phyloP scores from a whole-genome alignment of 495 filamentous ascomycete genomes.

The Lindgomyces ingoldianus region DNA sequence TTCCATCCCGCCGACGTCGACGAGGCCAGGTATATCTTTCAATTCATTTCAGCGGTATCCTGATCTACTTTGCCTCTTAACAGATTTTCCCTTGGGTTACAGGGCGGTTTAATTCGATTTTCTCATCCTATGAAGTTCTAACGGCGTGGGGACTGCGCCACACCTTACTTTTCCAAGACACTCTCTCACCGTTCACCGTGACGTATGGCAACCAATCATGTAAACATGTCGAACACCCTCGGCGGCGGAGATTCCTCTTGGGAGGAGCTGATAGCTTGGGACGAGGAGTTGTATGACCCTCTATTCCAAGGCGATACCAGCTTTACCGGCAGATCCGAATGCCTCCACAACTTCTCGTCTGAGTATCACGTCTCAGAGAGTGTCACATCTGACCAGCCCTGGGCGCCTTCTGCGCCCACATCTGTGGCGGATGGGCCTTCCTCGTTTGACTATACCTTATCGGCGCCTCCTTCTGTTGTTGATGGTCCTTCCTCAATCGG shows the following conservation, averaged over 20 bases:
- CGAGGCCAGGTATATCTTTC: constrained; percentile 16
- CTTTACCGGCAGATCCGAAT: constrained; percentile 5
- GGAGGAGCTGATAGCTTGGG: constrained; percentile 26
- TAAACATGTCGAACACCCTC: background rate
- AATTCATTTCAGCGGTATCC: background rate
- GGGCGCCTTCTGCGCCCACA: constrained; percentile 14
- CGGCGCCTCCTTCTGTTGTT: constrained; percentile 10
- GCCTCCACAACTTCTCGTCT: background rate
- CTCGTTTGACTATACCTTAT: constrained; percentile 19
- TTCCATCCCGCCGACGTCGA: background rate
- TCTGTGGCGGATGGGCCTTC: constrained; percentile 24
- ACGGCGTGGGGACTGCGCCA: constrained; percentile 9
- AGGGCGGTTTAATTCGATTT: constrained; percentile 7
- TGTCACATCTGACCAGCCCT: constrained; percentile 16
- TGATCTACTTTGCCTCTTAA: constrained; percentile 9
- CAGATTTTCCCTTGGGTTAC: constrained; percentile 18
- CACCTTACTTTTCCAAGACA: background rate
- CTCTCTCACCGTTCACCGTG: background rate
- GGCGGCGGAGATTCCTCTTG: constrained; percentile 20
- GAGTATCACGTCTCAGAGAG: constrained; percentile 18
- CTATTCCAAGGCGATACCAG: constrained; percentile 32
- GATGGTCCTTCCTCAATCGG: constrained; percentile 21
- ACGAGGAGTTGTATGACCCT: constrained; percentile 30
- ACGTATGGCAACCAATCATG: constrained; percentile 22
- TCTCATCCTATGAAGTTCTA: background rate